A percentile compares a stretch with the other conserved stretches of the same genome.
Conservation (phyloP, 768 basidiomycete genomes). For the Galerina marginata region DNA sequence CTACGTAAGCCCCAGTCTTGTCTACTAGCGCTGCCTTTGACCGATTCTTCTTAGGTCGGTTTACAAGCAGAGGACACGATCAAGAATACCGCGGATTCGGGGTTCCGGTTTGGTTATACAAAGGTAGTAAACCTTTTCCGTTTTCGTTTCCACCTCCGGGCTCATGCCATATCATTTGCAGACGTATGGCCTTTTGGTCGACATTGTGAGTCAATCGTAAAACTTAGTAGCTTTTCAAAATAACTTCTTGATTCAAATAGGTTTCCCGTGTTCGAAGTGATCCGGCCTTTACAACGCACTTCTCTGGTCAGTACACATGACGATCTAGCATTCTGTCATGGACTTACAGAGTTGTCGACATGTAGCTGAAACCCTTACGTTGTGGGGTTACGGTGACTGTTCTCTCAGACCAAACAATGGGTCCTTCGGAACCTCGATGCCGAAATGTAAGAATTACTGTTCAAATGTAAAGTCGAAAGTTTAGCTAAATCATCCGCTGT, state of each 20-base stretch:
- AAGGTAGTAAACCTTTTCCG: conserved; percentile 19
- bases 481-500: neutral
- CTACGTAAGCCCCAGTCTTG: too few relatives aligned
- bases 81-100: neutral
- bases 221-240: too few relatives aligned
- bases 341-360: neutral
- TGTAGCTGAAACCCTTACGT: neutral
- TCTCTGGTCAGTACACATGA: neutral
- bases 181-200: too few relatives aligned
- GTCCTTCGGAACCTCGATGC: conserved; percentile 23
- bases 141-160: neutral
- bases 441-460: conserved; percentile 19
- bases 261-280: conserved; percentile 29
- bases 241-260: conserved; percentile 5
- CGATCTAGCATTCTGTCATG: too few relatives aligned
- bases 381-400: conserved; percentile 29
- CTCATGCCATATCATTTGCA: neutral
- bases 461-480: neutral
- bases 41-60: too few relatives aligned
- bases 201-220: too few relatives aligned
- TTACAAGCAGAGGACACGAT: neutral
- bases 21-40: too few relatives aligned
- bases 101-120: conserved; percentile 29
- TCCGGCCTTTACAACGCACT: neutral
- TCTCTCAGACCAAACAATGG: conserved; percentile 18